Conservation (phyloP, 2,329 filamentous ascomycete species). For the Fusarium pseudograminearum region DNA sequence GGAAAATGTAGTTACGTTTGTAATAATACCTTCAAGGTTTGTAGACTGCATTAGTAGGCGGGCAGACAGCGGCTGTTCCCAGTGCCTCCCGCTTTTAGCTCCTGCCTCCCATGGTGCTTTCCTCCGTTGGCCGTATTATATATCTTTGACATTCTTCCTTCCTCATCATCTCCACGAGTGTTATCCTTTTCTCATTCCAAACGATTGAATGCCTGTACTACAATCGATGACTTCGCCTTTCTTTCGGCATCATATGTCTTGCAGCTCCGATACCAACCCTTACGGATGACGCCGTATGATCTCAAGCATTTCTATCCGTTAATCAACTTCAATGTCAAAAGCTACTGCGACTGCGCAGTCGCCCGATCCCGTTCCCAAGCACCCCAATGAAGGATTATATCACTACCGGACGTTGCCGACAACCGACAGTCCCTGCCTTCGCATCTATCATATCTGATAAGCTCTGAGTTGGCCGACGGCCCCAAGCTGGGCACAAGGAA, state of each 20-base stretch:
- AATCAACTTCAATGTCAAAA: background rate
- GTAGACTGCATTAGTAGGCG: background rate
- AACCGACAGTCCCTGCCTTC: conserved; percentile 21
- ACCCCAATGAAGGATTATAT: background rate
- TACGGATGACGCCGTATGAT: background rate
- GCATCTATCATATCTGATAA: conserved; percentile 39
- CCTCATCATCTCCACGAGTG: background rate
- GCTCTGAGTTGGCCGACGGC: conserved; percentile 22
- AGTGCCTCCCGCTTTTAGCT: conserved; percentile 19
- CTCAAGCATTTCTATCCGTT: background rate
- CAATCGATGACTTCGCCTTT: background rate
- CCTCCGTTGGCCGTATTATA: background rate
- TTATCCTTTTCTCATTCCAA: background rate
- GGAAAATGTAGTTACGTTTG: background rate
- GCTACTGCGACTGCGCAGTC: conserved; percentile 16
- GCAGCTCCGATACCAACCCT: background rate
- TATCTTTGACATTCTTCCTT: background rate
- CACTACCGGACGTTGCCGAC: conserved; percentile 39
- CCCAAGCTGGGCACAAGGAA: conserved; percentile 15
- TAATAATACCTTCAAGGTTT: conserved; percentile 10
- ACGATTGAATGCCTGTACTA: background rate
- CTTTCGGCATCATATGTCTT: background rate
- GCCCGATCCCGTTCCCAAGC: conserved; percentile 31
- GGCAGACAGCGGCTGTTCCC: conserved; percentile 4
- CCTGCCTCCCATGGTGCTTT: background rate